These are phyloP conservation scores for Phylloporus sp. DNA, from an alignment of 768 basidiomycete genomes.

Conservation along the genomic window DNA sequence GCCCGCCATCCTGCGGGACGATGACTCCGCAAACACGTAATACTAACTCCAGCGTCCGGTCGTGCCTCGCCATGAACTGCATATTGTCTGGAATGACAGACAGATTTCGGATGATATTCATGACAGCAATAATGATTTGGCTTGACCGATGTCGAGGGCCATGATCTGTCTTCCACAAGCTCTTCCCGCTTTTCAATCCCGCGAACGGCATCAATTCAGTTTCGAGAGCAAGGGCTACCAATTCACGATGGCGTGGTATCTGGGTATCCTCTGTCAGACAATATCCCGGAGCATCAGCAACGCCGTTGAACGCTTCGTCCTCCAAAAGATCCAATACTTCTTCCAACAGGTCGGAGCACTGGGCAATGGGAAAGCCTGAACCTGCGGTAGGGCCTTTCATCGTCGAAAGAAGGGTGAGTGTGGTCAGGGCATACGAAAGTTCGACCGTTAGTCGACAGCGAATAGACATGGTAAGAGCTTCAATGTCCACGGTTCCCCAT, in stretches of 20 bases:
- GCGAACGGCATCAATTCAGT: slow-evolving; percentile 58
- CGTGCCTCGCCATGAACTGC: slow-evolving; percentile 58
- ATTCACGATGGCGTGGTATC: slow-evolving; percentile 60
- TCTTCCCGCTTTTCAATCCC: slow-evolving; percentile 42
- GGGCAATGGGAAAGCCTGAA: slow-evolving; percentile 65
- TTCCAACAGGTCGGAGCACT: slow-evolving; percentile 76
- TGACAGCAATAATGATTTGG: slow-evolving; percentile 60
- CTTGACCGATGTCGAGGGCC: slow-evolving; percentile 60
- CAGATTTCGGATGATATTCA: slow-evolving; percentile 85
- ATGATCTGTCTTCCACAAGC: slow-evolving; percentile 41
- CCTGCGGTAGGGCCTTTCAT: slow-evolving; percentile 59
- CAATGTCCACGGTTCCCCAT: slow-evolving; percentile 87
- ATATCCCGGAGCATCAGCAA: slow-evolving; percentile 29
- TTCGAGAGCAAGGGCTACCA: slow-evolving; percentile 56
- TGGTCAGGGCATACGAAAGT: slow-evolving; percentile 85
- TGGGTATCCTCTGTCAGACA: slow-evolving; percentile 27
- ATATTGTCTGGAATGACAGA: slow-evolving; percentile 70
- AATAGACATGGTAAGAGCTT: slow-evolving; percentile 88
- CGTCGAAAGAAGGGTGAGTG: slow-evolving; percentile 74
- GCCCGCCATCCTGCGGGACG: slow-evolving; percentile 27
- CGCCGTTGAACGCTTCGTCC: slow-evolving; percentile 67
- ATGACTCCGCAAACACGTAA: slow-evolving; percentile 63
- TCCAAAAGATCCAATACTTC: slow-evolving; percentile 85
- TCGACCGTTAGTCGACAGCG: slow-evolving; percentile 82
- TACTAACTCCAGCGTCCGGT: slow-evolving; percentile 58